Conservation (phyloP, 202 grass and related monocot species). For the Eragrostis tef region DNA sequence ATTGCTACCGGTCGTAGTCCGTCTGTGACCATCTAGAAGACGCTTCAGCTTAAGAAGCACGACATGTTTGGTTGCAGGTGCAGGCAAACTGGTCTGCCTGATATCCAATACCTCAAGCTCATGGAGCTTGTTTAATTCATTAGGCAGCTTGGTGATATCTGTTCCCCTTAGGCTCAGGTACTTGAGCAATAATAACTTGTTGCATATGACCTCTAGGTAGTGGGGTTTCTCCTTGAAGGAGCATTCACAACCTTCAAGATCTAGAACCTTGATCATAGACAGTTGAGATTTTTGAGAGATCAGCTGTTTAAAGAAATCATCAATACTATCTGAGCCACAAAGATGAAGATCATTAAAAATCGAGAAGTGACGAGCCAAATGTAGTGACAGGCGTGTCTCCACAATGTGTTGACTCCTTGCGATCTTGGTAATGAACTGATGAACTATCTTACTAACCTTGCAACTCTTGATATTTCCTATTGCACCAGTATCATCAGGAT, state of each 20-base stretch:
- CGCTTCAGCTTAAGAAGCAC: slow-evolving; percentile 27
- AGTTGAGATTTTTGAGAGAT: background rate
- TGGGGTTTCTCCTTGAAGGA: background rate
- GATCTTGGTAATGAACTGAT: slow-evolving; percentile 2
- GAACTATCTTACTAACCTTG: background rate
- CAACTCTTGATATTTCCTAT: slow-evolving; percentile 15
- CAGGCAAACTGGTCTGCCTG: too few relatives aligned
- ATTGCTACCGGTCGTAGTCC: fast-evolving
- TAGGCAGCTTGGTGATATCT: too few relatives aligned
- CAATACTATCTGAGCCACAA: background rate
- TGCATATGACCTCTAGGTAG: too few relatives aligned
- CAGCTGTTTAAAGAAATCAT: background rate
- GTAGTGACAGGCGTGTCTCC: background rate
- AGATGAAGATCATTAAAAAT: slow-evolving; percentile 25
- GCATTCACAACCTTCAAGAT: background rate
- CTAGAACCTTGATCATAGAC: slow-evolving; percentile 12
- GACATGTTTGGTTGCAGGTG: background rate
- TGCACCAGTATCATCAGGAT: background rate
- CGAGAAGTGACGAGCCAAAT: background rate
- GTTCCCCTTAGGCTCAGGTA: too few relatives aligned
- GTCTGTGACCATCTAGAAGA: background rate
- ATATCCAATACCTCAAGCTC: too few relatives aligned
- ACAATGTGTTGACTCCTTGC: slow-evolving; percentile 1
- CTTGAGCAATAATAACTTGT: too few relatives aligned
- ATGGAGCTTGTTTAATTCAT: too few relatives aligned